Conservation (phyloP, 257 asterid species). For the Gentiana straminea region DNA sequence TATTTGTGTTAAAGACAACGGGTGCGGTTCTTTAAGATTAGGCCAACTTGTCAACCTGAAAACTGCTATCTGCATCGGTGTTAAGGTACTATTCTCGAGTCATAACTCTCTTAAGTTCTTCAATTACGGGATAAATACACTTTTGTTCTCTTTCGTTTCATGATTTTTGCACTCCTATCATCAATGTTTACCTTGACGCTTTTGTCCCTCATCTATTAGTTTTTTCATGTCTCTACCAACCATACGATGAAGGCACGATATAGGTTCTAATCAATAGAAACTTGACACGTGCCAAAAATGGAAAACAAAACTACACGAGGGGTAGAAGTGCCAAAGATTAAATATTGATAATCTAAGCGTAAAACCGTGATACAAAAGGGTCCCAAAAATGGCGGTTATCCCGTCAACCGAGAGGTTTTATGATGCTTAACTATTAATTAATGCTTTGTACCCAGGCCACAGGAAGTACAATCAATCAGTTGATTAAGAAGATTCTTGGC, state of each 20-base stretch:
- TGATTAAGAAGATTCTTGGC: conserved; percentile 15
- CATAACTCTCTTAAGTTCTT: not conserved
- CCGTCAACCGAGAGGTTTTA: not conserved
- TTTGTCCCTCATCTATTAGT: no score
- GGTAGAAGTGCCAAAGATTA: no score
- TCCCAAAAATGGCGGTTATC: no score
- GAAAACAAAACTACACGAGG: no score
- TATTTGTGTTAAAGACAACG: conserved; percentile 48
- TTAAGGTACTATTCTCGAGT: conserved; percentile 38
- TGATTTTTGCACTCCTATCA: no score
- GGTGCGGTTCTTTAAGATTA: conserved; percentile 61
- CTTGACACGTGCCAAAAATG: no score
- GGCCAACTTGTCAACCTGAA: conserved; percentile 72
- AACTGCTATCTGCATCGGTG: conserved; percentile 74
- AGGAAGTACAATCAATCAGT: conserved; percentile 43
- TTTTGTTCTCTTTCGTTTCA: not conserved
- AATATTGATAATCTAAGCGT: no score
- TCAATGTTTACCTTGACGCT: no score
- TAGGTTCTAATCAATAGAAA: no score
- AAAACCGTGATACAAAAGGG: no score
- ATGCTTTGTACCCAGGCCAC: conserved; percentile 32
- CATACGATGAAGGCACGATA: no score
- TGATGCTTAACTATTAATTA: not conserved
- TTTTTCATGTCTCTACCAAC: no score
- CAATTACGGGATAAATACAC: not conserved